Percentiles rank a stretch among this genome's conserved stretches.
phyloP scores from a whole-genome alignment of 306 rosid species.

The Coriaria nepalensis region DNA sequence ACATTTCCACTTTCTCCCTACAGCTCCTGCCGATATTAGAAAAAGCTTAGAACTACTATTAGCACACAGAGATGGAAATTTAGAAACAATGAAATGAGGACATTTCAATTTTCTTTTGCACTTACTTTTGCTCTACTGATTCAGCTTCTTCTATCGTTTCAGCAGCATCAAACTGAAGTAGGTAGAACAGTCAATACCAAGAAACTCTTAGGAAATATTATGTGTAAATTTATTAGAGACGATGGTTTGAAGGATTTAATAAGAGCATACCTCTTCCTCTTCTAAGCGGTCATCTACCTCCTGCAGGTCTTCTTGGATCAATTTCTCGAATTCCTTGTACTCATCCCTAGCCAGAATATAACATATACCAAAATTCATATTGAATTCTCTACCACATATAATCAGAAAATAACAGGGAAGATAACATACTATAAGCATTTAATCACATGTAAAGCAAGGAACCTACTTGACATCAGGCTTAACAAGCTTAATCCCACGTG shows the following conservation, averaged over 20 bases:
- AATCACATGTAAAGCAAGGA: slow-evolving; percentile 11
- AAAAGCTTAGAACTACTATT: slow-evolving; percentile 5
- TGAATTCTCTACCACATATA: slow-evolving; percentile 1
- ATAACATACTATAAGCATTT: neutral
- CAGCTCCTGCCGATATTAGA: slow-evolving; percentile 30
- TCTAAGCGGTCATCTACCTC: slow-evolving; percentile 86
- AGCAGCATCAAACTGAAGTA: slow-evolving; percentile 72
- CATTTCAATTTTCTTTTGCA: slow-evolving; percentile 4
- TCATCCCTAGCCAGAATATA: slow-evolving; percentile 52
- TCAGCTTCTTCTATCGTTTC: slow-evolving; percentile 85
- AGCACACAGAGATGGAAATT: slow-evolving; percentile 5
- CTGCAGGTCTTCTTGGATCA: slow-evolving; percentile 85
- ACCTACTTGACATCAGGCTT: slow-evolving; percentile 93
- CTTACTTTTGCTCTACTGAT: slow-evolving; percentile 68
- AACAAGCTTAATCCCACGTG: slow-evolving; percentile 75
- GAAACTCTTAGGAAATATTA: neutral
- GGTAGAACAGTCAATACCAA: slow-evolving; percentile 7
- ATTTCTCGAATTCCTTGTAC: slow-evolving; percentile 88
- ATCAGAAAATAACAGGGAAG: neutral
- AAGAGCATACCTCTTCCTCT: slow-evolving; percentile 73
- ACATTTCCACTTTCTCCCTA: slow-evolving; percentile 52
- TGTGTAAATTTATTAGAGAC: neutral
- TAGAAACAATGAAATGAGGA: neutral
- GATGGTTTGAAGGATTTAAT: neutral
- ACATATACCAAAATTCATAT: slow-evolving; percentile 15